Evolutionary conservation across 495 filamentous ascomycete genomes (phyloP), one percentile per base, ranked within the genome.

Genomic region (Immersiella caudata): DNA sequence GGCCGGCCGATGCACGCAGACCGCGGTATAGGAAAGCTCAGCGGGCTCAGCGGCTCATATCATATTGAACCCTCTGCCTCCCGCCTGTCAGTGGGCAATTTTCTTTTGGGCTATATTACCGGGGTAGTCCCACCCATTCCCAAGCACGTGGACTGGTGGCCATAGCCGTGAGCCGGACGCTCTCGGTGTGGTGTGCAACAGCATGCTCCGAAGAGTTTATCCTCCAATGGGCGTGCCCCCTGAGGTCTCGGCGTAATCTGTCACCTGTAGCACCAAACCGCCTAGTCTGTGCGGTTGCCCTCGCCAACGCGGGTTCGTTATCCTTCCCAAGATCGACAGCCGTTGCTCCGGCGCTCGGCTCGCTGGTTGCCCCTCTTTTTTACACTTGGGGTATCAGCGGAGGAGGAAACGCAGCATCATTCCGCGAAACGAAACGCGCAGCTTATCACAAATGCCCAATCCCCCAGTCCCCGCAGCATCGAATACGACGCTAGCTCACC

Each of bases 91-190:
- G 40, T 18, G 6, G 40, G 11, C 5, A 46, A 18, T 46, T 18
- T 4, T 5, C 40, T 46, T 5, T 14, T 6, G 11, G 14, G 40
- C 40, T 46, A 46, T 46, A 46, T 5, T 46, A 46, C 40, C 40
- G 40, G n/a, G 40, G 40, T 46, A 14, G 40, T 2, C 40, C 40
- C n/a, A n/a, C 5, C 40, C 29, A 2, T 46, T 46, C 9, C 40
- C 40, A 46, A 46, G 40, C 40, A 46, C 40, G 40, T 46, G 40
- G 40, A 46, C 40, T 46, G 40, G 40, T 46, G 40, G 40, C 40
- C 40, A 14, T 18, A 46, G 40, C 40, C 40, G 40, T 46, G 40
- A 46, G 40, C 40, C 40, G 40, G 40, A 18, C 40, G 14, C 16
- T 46, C 16, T 18, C 5, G 16, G 16, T 18, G 40, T 46, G 40